Base-by-base conservation (phyloP, 495 filamentous ascomycete genomes). In the Neurospora pannonica region DNA sequence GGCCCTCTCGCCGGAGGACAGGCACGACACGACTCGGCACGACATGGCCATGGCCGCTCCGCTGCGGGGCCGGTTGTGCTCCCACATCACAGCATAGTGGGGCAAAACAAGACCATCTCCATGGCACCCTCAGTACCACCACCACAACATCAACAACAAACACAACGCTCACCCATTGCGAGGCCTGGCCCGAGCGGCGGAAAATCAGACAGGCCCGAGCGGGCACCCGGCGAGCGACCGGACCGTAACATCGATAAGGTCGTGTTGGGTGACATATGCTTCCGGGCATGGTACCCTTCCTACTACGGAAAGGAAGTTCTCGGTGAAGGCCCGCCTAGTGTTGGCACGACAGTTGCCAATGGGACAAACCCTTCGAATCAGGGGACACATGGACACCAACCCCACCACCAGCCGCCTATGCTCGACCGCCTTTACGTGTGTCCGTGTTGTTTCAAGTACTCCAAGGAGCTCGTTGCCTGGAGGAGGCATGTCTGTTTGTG, bases 401-500 rank as follows among this genome's bases (percentile, higher is more conserved):
- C 73, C 36, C 37, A 74, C 72, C 37, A 73, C 46, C 76, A 75
- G 40, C 81, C 78, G 21, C 78, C 77, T 5, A 82, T 86, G 71
- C 80, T 88, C 15, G 89, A 90, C 69, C 84, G 89, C 70, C 85
- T 99, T 11, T 97, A 94, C 75, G 91, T 98, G 46, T 99, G 96
- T 79, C 93, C 92, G 54, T 92, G 89, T 87, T 99, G 96, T 84
- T 98, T 98, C 86, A 93, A 92, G 77, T 99, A 99, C 80, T 90
- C 90, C 5, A 92, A 89, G 74, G 92, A 96, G 77, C 82, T 91
- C 42, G 84, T 88, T 75, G 82, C 88, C 37, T 90, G 84, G 82
- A 81, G 81, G 75, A 81, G 82, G 39, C 85, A 87, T 76, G 82
- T 85, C 11, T 81, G 78, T 19, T 71, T 76, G 31, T 89, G 87